phyloP scores from a whole-genome alignment of 805 yeast genomes.

The Metschnikowia baotianmanensis region DNA sequence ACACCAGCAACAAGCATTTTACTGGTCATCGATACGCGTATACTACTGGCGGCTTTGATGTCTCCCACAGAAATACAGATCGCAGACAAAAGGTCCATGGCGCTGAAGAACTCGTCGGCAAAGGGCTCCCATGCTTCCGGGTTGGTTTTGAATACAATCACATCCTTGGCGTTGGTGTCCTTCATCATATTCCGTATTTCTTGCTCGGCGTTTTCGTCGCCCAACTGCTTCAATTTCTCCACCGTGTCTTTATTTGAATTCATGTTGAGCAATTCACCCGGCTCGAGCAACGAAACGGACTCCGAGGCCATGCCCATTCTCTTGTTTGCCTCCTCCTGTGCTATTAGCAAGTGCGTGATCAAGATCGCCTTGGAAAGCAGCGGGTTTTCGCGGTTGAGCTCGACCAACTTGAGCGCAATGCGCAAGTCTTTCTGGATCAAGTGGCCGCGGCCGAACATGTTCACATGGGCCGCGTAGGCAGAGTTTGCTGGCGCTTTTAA shows the following conservation, averaged over 20 bases:
- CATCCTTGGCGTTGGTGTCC: constrained; percentile 14
- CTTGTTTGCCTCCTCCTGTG: constrained; percentile 60
- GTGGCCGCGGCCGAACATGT: constrained; percentile 46
- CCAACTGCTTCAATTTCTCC: constrained; percentile 1
- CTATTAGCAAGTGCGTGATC: constrained; percentile 60
- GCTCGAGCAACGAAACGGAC: constrained; percentile 7
- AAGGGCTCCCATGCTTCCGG: constrained; percentile 69
- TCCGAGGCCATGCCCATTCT: constrained; percentile 27
- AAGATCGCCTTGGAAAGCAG: constrained; percentile 54
- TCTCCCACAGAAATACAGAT: constrained; percentile 70
- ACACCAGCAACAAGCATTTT: constrained; percentile 75
- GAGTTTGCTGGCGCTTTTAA: constrained; percentile 40
- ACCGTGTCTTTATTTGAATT: neutral
- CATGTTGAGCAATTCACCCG: constrained; percentile 6
- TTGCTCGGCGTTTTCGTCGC: neutral
- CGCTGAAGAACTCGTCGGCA: constrained; percentile 72
- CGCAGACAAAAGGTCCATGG: constrained; percentile 74
- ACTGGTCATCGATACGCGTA: constrained; percentile 61
- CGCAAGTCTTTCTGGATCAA: constrained; percentile 68
- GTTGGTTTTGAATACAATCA: constrained; percentile 28
- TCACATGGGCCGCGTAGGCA: constrained; percentile 21
- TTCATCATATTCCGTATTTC: constrained; percentile 1
- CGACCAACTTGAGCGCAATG: constrained; percentile 65
- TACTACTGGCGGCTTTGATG: constrained; percentile 54
- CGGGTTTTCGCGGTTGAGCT: constrained; percentile 47